Conservation (phyloP, 495 filamentous ascomycete genomes). For the Haplographium delicatum region DNA sequence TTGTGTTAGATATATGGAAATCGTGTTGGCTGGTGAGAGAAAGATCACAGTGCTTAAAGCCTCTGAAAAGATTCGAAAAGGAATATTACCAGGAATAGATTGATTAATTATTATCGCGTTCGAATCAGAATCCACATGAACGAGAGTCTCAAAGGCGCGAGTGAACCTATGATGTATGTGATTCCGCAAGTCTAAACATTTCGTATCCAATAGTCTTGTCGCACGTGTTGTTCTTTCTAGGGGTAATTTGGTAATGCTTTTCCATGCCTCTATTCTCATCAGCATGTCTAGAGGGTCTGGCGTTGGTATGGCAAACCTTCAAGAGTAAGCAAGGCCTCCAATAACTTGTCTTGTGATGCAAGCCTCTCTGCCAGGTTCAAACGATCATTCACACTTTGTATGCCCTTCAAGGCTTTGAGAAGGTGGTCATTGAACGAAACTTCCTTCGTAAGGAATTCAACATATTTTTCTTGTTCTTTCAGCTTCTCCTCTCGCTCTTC, state of each 20-base stretch:
- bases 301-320: slow-evolving; percentile 34
- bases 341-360: slow-evolving; percentile 39
- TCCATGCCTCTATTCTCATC: slow-evolving; percentile 28
- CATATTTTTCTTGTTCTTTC: slow-evolving; percentile 58
- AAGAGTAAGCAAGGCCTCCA: slow-evolving; percentile 46
- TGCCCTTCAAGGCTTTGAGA: slow-evolving; percentile 51
- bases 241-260: slow-evolving; percentile 36
- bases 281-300: not conserved
- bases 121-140: slow-evolving; percentile 47
- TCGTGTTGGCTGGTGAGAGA: no score
- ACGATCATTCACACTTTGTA: slow-evolving; percentile 46
- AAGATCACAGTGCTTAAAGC: no score
- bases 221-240: slow-evolving; percentile 41
- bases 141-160: slow-evolving; percentile 44
- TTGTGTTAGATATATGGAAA: no score
- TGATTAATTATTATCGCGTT: slow-evolving; percentile 43
- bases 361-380: slow-evolving; percentile 49
- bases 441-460: slow-evolving; percentile 67
- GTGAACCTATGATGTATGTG: slow-evolving; percentile 56
- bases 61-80: slow-evolving; percentile 24
- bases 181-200: slow-evolving; percentile 46
- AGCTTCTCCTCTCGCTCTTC: slow-evolving; percentile 48
- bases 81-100: slow-evolving; percentile 33
- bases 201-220: slow-evolving; percentile 42
- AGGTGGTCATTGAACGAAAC: slow-evolving; percentile 70